Conservation (phyloP, 2,329 filamentous ascomycete genomes). For the Metarhizium album region DNA sequence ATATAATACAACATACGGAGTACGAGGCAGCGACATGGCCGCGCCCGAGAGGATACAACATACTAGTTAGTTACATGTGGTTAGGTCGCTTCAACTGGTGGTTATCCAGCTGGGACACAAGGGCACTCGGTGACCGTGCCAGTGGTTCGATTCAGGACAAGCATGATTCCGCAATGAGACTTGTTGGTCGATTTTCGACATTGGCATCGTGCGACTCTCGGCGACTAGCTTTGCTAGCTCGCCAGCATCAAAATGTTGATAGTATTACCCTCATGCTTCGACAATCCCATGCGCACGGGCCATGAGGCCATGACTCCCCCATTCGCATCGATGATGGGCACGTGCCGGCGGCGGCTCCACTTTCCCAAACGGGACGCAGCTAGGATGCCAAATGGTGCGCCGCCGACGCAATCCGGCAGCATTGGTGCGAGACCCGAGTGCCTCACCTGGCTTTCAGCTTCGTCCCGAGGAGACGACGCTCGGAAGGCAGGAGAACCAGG, state of each 20-base stretch:
- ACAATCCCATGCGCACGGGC: no score
- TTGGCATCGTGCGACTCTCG: background rate
- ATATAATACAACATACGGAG: no score
- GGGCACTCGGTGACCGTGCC: background rate
- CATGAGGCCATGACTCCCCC: no score
- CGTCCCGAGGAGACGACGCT: background rate
- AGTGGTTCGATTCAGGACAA: background rate
- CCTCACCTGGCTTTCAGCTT: background rate
- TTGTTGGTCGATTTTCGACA: background rate
- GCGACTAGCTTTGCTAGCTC: no score
- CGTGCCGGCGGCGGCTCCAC: slow-evolving; percentile 13
- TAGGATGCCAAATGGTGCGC: slow-evolving; percentile 18
- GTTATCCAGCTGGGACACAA: background rate
- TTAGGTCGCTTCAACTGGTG: no score
- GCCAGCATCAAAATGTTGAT: background rate
- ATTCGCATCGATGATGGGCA: slow-evolving; percentile 9
- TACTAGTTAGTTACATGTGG: no score
- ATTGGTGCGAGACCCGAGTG: background rate
- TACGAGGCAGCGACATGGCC: no score
- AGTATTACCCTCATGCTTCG: background rate
- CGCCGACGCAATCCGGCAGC: slow-evolving; percentile 15
- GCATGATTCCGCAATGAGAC: background rate
- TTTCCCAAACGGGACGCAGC: slow-evolving; percentile 19
- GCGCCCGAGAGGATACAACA: no score
- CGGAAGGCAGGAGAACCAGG: background rate